Evolutionary conservation across 2,329 filamentous ascomycete species (phyloP).

Genomic region (Diplocarpon rosae): DNA sequence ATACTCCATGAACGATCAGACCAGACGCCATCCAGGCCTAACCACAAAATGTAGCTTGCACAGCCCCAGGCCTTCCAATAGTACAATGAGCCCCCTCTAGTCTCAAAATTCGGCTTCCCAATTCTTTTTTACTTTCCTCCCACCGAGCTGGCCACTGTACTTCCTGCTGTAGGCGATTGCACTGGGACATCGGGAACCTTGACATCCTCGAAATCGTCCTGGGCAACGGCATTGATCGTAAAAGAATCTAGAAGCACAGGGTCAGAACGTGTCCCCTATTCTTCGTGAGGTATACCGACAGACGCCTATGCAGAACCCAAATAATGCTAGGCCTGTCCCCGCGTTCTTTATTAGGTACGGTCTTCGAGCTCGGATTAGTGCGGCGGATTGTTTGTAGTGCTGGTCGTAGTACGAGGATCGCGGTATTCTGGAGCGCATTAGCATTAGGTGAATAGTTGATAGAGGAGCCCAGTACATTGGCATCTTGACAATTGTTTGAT

Average conservation of each 20-base stretch:
- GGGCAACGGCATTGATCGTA: slow-evolving; percentile 76
- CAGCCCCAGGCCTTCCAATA: no score
- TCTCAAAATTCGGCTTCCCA: background rate
- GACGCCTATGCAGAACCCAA: slow-evolving; percentile 67
- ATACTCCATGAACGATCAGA: background rate
- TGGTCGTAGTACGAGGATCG: slow-evolving; percentile 85
- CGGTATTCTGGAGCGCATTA: slow-evolving; percentile 38
- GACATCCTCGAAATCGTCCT: slow-evolving; percentile 95
- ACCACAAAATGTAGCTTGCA: no score
- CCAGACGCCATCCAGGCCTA: no score
- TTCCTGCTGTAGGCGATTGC: slow-evolving; percentile 17
- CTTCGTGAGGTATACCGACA: slow-evolving; percentile 50
- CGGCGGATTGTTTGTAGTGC: slow-evolving; percentile 72
- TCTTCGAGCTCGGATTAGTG: slow-evolving; percentile 81
- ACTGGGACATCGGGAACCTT: slow-evolving; percentile 57
- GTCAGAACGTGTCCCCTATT: background rate
- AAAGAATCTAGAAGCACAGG: slow-evolving; percentile 43
- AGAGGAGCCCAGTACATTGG: slow-evolving; percentile 17
- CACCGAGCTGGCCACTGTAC: slow-evolving; percentile 12
- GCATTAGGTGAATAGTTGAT: background rate
- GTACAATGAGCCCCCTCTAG: background rate
- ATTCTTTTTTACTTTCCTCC: background rate
- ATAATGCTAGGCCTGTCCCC: slow-evolving; percentile 64
- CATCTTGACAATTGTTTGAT: slow-evolving; percentile 17
- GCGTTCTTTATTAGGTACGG: slow-evolving; percentile 89